phyloP scores from a whole-genome alignment of 139 green algal species.

The Tetraselmis chui region DNA sequence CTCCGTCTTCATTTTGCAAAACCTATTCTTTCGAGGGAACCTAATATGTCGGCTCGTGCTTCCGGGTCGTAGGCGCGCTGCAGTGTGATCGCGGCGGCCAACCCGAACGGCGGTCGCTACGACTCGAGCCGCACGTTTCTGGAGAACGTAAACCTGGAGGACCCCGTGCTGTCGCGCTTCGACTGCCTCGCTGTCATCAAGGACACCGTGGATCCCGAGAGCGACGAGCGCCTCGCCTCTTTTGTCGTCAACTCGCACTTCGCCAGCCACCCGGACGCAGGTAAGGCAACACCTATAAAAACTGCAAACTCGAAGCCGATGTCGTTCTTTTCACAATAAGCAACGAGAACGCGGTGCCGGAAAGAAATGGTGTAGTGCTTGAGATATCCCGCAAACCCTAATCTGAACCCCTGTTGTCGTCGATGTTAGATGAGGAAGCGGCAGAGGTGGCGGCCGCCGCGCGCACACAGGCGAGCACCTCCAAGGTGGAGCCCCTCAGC shows the following conservation, averaged over 20 bases:
- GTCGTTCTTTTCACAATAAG: too few relatives aligned
- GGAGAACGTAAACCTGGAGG: slow-evolving; percentile 87
- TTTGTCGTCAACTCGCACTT: slow-evolving; percentile 91
- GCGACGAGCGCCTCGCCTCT: slow-evolving; percentile 80
- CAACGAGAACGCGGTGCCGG: too few relatives aligned
- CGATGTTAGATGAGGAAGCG: background rate
- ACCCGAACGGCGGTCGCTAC: slow-evolving; percentile 93
- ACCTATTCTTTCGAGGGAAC: too few relatives aligned
- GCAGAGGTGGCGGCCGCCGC: background rate
- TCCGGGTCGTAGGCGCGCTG: slow-evolving; percentile 60
- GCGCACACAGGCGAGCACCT: background rate
- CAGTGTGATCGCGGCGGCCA: slow-evolving; percentile 94
- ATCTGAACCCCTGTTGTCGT: too few relatives aligned
- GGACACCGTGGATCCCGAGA: slow-evolving; percentile 89
- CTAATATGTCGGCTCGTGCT: too few relatives aligned
- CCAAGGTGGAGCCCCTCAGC: slow-evolving; percentile 45
- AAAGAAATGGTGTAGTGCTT: too few relatives aligned
- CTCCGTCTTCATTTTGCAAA: slow-evolving; percentile 77
- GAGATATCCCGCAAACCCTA: too few relatives aligned
- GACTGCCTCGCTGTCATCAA: slow-evolving; percentile 95
- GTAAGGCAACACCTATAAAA: background rate
- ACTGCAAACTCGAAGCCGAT: too few relatives aligned
- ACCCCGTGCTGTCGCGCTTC: slow-evolving; percentile 96
- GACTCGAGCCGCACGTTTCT: slow-evolving; percentile 77
- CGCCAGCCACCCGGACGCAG: slow-evolving; percentile 61